A percentile compares a stretch with the other conserved stretches of the same genome.
These are phyloP conservation scores for Colletotrichum orchidophilum DNA, from an alignment of 2,329 filamentous ascomycete genomes.

Conservation along the genomic window DNA sequence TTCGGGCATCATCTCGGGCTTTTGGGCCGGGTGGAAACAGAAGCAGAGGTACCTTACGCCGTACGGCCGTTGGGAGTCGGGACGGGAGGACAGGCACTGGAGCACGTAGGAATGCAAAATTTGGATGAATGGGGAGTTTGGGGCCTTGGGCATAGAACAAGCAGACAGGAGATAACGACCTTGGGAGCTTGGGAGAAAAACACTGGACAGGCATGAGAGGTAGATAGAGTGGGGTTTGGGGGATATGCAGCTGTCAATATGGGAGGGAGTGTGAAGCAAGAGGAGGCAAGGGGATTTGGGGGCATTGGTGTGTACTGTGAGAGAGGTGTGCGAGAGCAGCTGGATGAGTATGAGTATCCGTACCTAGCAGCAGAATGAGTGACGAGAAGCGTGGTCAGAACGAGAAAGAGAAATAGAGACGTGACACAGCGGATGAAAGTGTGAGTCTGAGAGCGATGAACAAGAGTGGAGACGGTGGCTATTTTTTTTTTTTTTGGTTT, in stretches of 20 bases:
- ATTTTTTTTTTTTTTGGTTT: slow-evolving; percentile 7
- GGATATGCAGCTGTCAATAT: not conserved
- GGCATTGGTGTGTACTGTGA: not conserved
- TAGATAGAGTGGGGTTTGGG: not conserved
- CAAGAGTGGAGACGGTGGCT: slow-evolving; percentile 2
- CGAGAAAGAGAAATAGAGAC: not conserved
- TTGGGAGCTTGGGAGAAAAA: not conserved
- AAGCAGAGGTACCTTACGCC: slow-evolving; percentile 27
- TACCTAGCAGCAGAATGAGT: not conserved
- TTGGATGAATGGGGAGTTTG: not conserved
- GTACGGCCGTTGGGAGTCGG: not conserved
- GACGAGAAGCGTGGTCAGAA: not conserved
- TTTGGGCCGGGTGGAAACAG: slow-evolving; percentile 4
- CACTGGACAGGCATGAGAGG: not conserved
- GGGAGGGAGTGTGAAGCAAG: not conserved
- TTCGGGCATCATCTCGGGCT: slow-evolving; percentile 13
- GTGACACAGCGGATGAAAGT: not conserved
- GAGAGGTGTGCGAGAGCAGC: not conserved
- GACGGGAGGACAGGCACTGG: not conserved
- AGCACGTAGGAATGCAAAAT: not conserved
- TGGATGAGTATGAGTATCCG: slow-evolving; percentile 5
- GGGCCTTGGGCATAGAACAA: not conserved
- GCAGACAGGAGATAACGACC: not conserved
- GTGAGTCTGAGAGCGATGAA: not conserved
- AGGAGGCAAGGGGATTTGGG: not conserved